Percentiles rank a stretch among this genome's conserved stretches.
These are phyloP conservation scores for Kwoniella bestiolae DNA, from an alignment of 768 basidiomycete genomes.

Conservation along the genomic window DNA sequence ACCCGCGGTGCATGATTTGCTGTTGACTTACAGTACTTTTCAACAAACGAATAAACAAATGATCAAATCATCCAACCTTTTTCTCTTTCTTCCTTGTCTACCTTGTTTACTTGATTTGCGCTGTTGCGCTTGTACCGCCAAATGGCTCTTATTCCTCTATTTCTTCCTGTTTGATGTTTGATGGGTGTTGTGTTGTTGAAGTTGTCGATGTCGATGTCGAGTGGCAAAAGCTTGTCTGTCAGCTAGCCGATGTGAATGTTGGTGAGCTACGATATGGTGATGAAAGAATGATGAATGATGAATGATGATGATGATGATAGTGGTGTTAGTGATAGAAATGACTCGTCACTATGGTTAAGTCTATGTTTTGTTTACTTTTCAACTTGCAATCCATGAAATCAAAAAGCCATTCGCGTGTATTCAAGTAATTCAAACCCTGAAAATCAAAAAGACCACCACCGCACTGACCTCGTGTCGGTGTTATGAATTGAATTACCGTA, in stretches of 20 bases:
- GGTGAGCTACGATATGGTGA: background rate
- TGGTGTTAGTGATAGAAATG: conserved; percentile 12
- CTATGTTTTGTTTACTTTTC: conserved; percentile 1
- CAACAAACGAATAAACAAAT: conserved; percentile 1
- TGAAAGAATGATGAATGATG: background rate
- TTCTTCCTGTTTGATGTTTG: background rate
- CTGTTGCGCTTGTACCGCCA: background rate
- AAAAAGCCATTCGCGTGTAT: conserved; percentile 24
- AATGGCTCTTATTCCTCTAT: background rate
- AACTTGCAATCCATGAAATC: background rate
- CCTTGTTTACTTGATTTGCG: conserved; percentile 1
- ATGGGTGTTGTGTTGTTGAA: background rate
- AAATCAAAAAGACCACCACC: conserved; percentile 13
- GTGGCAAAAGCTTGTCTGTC: background rate
- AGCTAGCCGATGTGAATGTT: background rate
- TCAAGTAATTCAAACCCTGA: conserved; percentile 18
- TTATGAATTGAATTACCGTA: background rate
- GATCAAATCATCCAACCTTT: conserved; percentile 22
- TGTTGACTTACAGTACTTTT: conserved; percentile 8
- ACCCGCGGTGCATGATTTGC: background rate
- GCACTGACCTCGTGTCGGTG: conserved; percentile 1
- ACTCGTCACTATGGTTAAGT: conserved; percentile 23
- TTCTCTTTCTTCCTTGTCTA: background rate
- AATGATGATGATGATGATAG: background rate
- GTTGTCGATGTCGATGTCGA: conserved; percentile 7